Percentiles rank a stretch among this genome's conserved stretches.
Conservation (phyloP, 2,329 filamentous ascomycete genomes). For the Clathrospora elynae region DNA sequence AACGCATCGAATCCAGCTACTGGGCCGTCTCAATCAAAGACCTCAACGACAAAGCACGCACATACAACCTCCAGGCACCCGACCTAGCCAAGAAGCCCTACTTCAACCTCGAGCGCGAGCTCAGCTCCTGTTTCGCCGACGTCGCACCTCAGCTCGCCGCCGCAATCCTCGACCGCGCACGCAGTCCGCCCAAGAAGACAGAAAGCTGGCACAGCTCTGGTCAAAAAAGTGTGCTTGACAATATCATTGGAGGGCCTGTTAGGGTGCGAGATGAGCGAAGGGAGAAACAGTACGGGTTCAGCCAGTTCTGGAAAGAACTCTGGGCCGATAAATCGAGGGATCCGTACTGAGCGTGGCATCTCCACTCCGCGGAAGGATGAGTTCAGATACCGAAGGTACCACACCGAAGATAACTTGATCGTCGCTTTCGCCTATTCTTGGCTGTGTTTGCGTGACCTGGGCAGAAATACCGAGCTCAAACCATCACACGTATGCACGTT, state of each 20-base stretch:
- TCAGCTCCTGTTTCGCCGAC: conserved; percentile 80
- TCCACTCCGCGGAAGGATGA: background rate
- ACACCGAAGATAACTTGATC: conserved; percentile 4
- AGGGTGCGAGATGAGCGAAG: conserved; percentile 75
- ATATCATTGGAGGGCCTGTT: conserved; percentile 60
- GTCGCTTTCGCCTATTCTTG: conserved; percentile 12
- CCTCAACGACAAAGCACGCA: conserved; percentile 78
- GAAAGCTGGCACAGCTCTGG: conserved; percentile 44
- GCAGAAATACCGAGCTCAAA: too few species aligned
- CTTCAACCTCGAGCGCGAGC: conserved; percentile 79
- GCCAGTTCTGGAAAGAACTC: conserved; percentile 86
- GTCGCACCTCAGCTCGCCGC: conserved; percentile 76
- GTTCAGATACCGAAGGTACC: conserved; percentile 1
- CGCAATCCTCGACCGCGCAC: conserved; percentile 73
- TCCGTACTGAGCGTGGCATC: conserved; percentile 10
- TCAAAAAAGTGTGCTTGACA: conserved; percentile 64
- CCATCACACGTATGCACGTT: conserved; percentile 12
- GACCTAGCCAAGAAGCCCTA: conserved; percentile 93
- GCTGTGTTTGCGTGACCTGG: background rate
- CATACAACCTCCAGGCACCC: conserved; percentile 95
- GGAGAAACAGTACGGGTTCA: conserved; percentile 78
- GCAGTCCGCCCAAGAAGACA: conserved; percentile 50
- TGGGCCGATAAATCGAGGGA: conserved; percentile 50
- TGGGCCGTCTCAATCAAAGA: conserved; percentile 75
- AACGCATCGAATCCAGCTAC: conserved; percentile 73